Evolutionary conservation across 345 rosid species (phyloP).

Genomic region (Noccaea bulbosa): DNA sequence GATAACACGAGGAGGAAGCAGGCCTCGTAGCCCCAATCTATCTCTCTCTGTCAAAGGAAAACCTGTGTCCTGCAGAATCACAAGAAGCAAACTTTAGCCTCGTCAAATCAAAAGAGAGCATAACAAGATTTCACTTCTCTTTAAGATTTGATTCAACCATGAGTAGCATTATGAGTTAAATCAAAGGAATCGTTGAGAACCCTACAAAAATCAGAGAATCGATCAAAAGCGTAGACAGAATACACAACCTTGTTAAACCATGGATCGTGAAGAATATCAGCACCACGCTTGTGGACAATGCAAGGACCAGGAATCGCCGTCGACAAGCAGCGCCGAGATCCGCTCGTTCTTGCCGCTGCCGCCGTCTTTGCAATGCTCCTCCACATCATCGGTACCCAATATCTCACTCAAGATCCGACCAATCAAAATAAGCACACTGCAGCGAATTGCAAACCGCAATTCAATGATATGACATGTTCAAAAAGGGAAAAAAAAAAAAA

Average conservation of each 20-base stretch:
- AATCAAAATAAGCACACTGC: slow-evolving; percentile 1
- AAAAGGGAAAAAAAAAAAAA: background rate
- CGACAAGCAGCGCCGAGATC: slow-evolving; percentile 67
- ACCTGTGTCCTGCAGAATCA: slow-evolving; percentile 77
- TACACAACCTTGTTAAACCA: slow-evolving; percentile 89
- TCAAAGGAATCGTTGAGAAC: slow-evolving; percentile 20
- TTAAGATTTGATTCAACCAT: background rate
- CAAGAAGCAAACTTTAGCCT: background rate
- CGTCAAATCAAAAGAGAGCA: slow-evolving; percentile 9
- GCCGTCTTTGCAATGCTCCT: slow-evolving; percentile 48
- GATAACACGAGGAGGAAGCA: slow-evolving; percentile 95
- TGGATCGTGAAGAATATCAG: slow-evolving; percentile 98
- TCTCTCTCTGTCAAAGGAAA: slow-evolving; percentile 96
- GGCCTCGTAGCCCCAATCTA: slow-evolving; percentile 90
- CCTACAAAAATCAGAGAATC: slow-evolving; percentile 2
- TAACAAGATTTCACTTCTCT: background rate
- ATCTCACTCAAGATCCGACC: slow-evolving; percentile 49
- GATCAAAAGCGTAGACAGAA: background rate
- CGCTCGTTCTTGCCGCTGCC: slow-evolving; percentile 50
- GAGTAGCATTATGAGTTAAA: slow-evolving; percentile 11
- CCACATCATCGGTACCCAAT: slow-evolving; percentile 60
- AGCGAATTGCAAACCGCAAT: slow-evolving; percentile 12
- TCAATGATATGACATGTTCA: slow-evolving; percentile 15
- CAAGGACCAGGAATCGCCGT: slow-evolving; percentile 90
- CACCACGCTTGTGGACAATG: slow-evolving; percentile 94